These are phyloP conservation scores for Solanum hybrid DNA, from an alignment of 305 asterid species.

Conservation along the genomic window DNA sequence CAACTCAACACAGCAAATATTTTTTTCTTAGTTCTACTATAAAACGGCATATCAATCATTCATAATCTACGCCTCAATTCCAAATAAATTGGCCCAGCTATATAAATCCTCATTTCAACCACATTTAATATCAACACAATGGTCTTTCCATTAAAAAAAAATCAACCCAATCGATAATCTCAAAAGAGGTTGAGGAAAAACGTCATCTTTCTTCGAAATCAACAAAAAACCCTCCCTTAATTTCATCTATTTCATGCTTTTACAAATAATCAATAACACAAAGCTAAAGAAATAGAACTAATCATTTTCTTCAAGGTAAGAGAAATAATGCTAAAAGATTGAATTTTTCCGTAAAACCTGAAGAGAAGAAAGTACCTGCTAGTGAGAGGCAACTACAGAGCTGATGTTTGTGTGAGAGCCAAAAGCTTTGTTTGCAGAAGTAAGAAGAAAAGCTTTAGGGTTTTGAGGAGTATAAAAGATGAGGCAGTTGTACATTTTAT, in stretches of 20 bases:
- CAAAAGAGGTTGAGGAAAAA: background rate
- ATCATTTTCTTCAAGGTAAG: background rate
- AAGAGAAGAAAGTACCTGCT: background rate
- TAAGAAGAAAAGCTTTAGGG: background rate
- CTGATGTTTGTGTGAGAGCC: background rate
- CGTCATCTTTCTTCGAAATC: background rate
- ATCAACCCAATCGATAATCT: background rate
- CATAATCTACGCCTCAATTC: no score
- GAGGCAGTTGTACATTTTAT: background rate
- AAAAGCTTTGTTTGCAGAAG: background rate
- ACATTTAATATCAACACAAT: background rate
- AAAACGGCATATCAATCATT: background rate
- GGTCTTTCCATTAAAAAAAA: background rate
- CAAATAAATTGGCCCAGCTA: background rate
- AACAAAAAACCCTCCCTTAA: background rate
- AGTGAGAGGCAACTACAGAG: background rate
- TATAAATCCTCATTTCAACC: background rate
- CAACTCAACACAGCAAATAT: background rate
- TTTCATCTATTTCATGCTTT: background rate
- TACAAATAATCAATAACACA: background rate
- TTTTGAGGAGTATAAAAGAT: background rate
- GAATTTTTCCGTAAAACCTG: background rate
- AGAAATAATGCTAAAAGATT: background rate
- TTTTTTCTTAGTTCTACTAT: background rate
- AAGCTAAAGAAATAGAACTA: background rate